Evolutionary conservation across 2,329 filamentous ascomycete genomes (phyloP).

Genomic region (Arthroderma sp.): DNA sequence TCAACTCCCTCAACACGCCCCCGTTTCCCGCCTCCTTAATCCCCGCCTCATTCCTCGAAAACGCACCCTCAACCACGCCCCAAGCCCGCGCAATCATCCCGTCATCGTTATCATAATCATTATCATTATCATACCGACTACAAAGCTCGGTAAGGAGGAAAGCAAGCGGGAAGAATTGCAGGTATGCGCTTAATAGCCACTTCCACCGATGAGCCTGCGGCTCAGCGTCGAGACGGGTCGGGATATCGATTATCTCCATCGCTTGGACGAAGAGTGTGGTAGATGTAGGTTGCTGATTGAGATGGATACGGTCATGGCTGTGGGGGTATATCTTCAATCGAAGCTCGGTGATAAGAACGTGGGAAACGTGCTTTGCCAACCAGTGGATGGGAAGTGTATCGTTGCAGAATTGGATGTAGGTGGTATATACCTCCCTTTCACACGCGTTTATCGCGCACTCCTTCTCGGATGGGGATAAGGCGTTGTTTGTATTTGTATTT

Average conservation of each 20-base stretch:
- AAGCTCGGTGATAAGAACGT: conserved; percentile 60
- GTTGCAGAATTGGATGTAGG: conserved; percentile 35
- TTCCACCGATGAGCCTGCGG: conserved; percentile 10
- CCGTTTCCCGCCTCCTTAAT: background rate
- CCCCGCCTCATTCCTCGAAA: background rate
- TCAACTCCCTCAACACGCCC: background rate
- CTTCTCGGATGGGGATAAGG: conserved; percentile 9
- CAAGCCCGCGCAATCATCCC: background rate
- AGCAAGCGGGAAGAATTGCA: conserved; percentile 11
- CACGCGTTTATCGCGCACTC: conserved; percentile 32
- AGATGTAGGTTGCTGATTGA: conserved; percentile 38
- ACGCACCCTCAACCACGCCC: background rate
- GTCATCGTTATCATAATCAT: background rate
- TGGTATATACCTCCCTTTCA: conserved; percentile 34
- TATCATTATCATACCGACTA: background rate
- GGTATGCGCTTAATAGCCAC: conserved; percentile 12
- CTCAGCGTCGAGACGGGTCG: conserved; percentile 10
- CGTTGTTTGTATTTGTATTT: background rate
- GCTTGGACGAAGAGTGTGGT: conserved; percentile 54
- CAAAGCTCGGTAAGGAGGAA: conserved; percentile 9
- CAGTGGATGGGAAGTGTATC: conserved; percentile 41
- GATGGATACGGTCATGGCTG: conserved; percentile 24
- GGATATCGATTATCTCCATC: conserved; percentile 51
- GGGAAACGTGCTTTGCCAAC: conserved; percentile 51
- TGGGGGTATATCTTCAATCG: conserved; percentile 59